Conservation (phyloP, 2,329 filamentous ascomycete species). For the Monosporascus sp. region DNA sequence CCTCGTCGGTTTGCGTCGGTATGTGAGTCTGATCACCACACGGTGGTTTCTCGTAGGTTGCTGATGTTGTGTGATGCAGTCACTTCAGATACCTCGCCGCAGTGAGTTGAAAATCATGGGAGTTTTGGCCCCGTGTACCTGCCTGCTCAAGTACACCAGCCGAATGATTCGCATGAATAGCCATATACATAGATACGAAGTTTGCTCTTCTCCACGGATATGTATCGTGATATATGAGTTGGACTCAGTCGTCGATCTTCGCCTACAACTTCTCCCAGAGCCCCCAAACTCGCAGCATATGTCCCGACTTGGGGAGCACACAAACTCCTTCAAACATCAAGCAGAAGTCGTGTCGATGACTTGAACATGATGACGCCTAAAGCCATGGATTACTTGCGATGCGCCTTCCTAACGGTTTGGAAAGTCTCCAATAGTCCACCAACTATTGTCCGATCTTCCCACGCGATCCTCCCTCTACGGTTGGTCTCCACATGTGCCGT, state of each 20-base stretch:
- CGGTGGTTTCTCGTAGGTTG: no score
- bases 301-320: neutral
- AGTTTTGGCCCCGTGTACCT: neutral
- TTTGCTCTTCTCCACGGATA: neutral
- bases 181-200: neutral
- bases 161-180: neutral
- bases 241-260: neutral
- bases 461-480: slow-evolving; percentile 2
- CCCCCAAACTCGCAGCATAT: neutral
- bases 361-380: slow-evolving; percentile 1
- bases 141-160: neutral
- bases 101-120: neutral
- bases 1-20: no score
- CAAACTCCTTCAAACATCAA: neutral
- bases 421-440: slow-evolving; percentile 3
- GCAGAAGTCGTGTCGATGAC: neutral
- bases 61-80: no score
- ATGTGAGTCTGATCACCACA: no score
- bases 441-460: slow-evolving; percentile 12
- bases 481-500: slow-evolving; percentile 16
- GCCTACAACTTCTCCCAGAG: neutral
- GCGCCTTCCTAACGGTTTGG: slow-evolving; percentile 4
- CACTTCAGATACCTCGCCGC: no score
- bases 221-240: neutral
- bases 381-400: slow-evolving; percentile 10